Evolutionary conservation across 768 basidiomycete genomes (phyloP).

Genomic region (Russula compacta): DNA sequence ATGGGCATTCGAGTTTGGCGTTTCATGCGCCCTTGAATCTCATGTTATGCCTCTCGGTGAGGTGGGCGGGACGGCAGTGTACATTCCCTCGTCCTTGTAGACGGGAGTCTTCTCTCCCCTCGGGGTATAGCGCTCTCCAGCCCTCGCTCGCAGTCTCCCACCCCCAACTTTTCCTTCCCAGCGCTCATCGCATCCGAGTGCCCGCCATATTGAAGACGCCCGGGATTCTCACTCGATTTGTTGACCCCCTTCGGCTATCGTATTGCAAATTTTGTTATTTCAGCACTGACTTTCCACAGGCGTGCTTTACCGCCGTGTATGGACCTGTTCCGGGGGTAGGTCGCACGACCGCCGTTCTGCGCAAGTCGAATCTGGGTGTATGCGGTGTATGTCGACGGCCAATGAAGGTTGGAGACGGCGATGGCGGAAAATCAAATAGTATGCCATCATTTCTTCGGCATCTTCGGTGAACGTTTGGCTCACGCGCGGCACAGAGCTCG

Average conservation of each 20-base stretch:
- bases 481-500: constrained; percentile 59
- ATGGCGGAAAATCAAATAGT: constrained; percentile 87
- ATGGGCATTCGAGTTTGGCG: constrained; percentile 6
- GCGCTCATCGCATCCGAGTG: not conserved
- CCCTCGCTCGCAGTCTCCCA: not conserved
- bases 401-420: constrained; percentile 91
- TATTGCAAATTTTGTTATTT: not conserved
- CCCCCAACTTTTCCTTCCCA: not conserved
- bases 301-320: constrained; percentile 95
- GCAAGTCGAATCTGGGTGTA: constrained; percentile 80
- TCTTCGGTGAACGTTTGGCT: not conserved
- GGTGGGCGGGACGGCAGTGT: not conserved
- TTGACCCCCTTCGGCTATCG: not conserved
- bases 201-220: not conserved
- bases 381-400: constrained; percentile 95
- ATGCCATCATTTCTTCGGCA: constrained; percentile 24
- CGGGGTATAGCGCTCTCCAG: not conserved
- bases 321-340: constrained; percentile 66
- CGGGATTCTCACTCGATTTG: not conserved
- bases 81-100: not conserved
- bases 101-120: not conserved
- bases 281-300: constrained; percentile 38
- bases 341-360: constrained; percentile 41
- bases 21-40: not conserved
- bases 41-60: not conserved